phyloP scores from a whole-genome alignment of 139 green algal genomes.

The Chlamydomonas sp. region DNA sequence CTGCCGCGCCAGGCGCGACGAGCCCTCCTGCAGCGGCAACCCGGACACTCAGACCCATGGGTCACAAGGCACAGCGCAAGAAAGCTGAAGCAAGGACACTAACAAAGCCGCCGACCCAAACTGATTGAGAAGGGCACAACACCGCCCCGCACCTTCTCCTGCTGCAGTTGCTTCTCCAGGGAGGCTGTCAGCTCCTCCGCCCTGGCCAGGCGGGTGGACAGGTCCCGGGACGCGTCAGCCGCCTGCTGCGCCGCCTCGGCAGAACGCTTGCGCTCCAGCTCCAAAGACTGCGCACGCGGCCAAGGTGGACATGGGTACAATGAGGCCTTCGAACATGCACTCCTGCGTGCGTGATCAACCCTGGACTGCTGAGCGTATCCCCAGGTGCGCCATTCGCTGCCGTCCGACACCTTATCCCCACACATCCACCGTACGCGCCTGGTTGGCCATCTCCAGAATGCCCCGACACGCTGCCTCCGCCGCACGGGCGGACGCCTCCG shows the following conservation, averaged over 20 bases:
- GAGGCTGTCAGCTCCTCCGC: not conserved
- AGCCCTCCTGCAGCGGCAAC: constrained; percentile 15
- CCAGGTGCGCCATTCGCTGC: too few species aligned
- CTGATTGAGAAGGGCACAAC: too few species aligned
- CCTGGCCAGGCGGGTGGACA: not conserved
- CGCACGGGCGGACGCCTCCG: constrained; percentile 29
- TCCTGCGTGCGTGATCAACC: too few species aligned
- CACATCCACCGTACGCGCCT: not conserved
- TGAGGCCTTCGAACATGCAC: too few species aligned
- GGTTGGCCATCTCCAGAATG: not conserved
- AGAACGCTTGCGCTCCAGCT: constrained; percentile 25
- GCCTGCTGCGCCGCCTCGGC: not conserved
- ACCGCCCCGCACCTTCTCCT: constrained; percentile 25
- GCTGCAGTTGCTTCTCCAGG: constrained; percentile 22
- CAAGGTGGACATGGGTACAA: not conserved
- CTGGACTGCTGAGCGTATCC: too few species aligned
- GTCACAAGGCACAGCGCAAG: too few species aligned
- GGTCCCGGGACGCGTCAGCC: not conserved
- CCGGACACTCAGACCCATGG: too few species aligned
- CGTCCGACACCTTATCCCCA: too few species aligned
- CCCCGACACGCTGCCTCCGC: constrained; percentile 34
- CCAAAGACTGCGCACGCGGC: constrained; percentile 17
- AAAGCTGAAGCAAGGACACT: too few species aligned
- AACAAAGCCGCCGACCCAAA: too few species aligned
- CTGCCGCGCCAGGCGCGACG: constrained; percentile 19